phyloP scores from a whole-genome alignment of 768 basidiomycete genomes.

The Boletus pseudo-olivaceus region DNA sequence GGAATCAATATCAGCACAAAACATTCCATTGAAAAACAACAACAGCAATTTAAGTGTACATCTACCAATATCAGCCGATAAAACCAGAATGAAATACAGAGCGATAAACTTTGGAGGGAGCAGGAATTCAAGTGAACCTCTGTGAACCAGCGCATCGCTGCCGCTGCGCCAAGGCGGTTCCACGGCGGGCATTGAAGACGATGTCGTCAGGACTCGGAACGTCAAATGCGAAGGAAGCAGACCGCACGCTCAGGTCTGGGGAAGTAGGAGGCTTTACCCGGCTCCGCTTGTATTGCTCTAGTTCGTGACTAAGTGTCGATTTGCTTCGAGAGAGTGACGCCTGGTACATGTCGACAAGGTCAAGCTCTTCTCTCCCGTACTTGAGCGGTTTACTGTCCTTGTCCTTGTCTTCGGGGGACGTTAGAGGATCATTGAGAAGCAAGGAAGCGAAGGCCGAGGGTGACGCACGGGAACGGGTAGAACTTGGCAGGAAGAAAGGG shows the following conservation, averaged over 20 bases:
- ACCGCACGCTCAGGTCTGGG: conserved; percentile 35
- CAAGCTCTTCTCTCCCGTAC: conserved; percentile 33
- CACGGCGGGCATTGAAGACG: conserved; percentile 74
- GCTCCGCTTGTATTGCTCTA: conserved; percentile 9
- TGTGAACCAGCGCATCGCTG: conserved; percentile 16
- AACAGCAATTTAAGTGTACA: conserved; percentile 29
- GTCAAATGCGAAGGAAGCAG: conserved; percentile 62
- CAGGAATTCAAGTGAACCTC: not conserved
- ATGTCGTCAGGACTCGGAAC: conserved; percentile 90
- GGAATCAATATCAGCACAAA: conserved; percentile 41
- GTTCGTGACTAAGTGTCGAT: conserved; percentile 23
- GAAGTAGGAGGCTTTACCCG: conserved; percentile 18
- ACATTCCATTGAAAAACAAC: conserved; percentile 31
- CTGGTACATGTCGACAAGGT: conserved; percentile 28
- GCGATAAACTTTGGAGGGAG: conserved; percentile 9
- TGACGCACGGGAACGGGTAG: conserved; percentile 60
- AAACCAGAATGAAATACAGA: conserved; percentile 15
- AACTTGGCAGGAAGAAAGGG: conserved; percentile 56
- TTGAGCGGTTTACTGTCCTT: conserved; percentile 28
- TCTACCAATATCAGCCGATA: conserved; percentile 22
- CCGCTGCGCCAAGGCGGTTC: conserved; percentile 56
- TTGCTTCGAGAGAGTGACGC: conserved; percentile 28
- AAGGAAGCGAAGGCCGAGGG: conserved; percentile 77
- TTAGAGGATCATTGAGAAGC: conserved; percentile 54
- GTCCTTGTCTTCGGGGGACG: conserved; percentile 35